Base-by-base conservation (phyloP, 768 basidiomycete species). In the Auricularia sp. region DNA sequence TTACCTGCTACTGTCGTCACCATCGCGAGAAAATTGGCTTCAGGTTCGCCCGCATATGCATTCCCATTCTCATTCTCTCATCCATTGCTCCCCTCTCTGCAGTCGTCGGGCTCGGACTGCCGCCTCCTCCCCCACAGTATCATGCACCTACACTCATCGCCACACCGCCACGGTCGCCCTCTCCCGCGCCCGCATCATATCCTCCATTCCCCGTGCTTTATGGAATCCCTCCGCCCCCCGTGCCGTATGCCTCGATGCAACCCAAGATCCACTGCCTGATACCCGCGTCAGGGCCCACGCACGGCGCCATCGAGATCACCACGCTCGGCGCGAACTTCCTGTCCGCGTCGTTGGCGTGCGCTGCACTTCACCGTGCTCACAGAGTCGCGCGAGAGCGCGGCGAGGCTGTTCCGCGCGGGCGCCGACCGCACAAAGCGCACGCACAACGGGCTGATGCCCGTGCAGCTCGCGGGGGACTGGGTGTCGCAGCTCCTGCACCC, bases 1-100 rank as follows among this genome's bases (percentile, higher is more conserved):
- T 99, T 66, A 96, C 96, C 6, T 99, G 97, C 76, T 99, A 99
- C 74, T 98, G 97, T 69, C 87, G 96, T 62, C 97, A 98, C 79
- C 96, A 99, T 76, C 88, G 93, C 66, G 97, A 99, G 77, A 98
- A 97, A 76, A 79, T 88, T 43, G 97, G 97, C 2, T 98, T 98
- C 75, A 65, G 71, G 76, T 76, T 44, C 51, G 75, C 66, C 2
- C 21, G 21, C 35, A 63, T 23, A 5, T 47, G 23, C 35, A n/a
- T 3, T 35, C 33, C 5, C 11, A 4, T 21, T 47, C 12, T 29
- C 35, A 14, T 62, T 21, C 36, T 29, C 35, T 47, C 3, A 14
- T 61, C 47, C 14, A 35, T 36, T 33, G 34, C 54, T 59, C 33
- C 51, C 43, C 33, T 10, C 10, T 61, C 51, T 16, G 51, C 51